Evolutionary conservation across 192 early-diverging fungal genomes (phyloP), one percentile per base, ranked within the genome.

Genomic region (Coemansia sp.): DNA sequence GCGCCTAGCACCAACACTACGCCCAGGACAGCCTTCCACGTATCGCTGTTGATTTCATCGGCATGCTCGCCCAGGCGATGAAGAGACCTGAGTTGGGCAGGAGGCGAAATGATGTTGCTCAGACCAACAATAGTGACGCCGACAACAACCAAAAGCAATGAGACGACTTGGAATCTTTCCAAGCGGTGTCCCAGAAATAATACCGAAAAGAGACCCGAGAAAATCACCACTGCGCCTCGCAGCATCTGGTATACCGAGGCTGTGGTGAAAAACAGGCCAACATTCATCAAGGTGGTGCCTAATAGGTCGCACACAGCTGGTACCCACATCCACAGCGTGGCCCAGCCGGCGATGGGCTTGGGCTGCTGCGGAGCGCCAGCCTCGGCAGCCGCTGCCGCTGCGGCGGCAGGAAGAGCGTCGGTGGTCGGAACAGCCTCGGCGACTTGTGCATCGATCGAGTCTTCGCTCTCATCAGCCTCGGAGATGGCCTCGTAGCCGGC

Each of bases 181-280:
- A 97, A 87, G 11, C 89, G 86, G 31, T 92, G 86, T 40, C 89
- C 85, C 36, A 97, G 86, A 79, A 99, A 97, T 24, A 96, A 60
- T 36, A 90, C 88, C 0, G 92, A 94, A 45, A 99, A 89, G n/a
- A 90, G 63, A 38, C 95, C 96, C 19, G 96, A 96, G 60, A 97
- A 97, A 32, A 99, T 86, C 20, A 99, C 96, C 38, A 98, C 92
- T 2, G 92, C 90, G n/a, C 97, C 97, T 25, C 97, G 89, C 31
- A 98, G 85, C 97, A 96, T 96, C 82, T 96, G 94, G 82, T 96
- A 97, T 12, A 98, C 90, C 2, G 92, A 94, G 1, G 94, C 93
- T 5, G 92, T 85, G 35, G 92, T 92, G 67, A 92, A 94, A 60
- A 99, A 89, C 60, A 99, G 79, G n/a, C 97, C 97, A 36, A 99